phyloP scores from a whole-genome alignment of 31 red algal genomes.

The Endocladia muricata region DNA sequence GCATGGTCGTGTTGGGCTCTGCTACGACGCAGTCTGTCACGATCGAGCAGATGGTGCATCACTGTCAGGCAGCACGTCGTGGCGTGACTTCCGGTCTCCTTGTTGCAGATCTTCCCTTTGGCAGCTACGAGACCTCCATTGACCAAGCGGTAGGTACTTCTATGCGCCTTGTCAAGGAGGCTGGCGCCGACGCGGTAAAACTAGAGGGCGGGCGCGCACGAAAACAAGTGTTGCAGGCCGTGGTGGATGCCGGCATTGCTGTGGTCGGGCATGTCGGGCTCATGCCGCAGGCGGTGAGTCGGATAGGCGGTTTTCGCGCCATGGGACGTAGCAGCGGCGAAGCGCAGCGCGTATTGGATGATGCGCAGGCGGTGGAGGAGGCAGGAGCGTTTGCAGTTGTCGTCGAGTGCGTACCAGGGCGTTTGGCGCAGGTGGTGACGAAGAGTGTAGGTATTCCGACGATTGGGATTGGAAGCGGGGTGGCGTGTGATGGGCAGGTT shows the following conservation, averaged over 20 bases:
- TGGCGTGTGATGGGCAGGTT: constrained; percentile 79
- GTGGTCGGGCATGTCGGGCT: constrained; percentile 98
- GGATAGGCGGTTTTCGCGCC: constrained; percentile 82
- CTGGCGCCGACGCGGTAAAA: constrained; percentile 81
- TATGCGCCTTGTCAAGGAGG: constrained; percentile 72
- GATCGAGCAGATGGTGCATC: constrained; percentile 91
- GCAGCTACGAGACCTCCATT: constrained; percentile 67
- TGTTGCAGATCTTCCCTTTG: constrained; percentile 95
- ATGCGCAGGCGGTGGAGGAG: constrained; percentile 85
- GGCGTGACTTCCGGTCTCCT: constrained; percentile 63
- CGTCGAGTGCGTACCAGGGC: constrained; percentile 88
- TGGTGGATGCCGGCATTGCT: constrained; percentile 88
- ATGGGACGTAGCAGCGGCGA: constrained; percentile 64
- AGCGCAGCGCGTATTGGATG: constrained; percentile 56
- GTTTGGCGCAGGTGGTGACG: constrained; percentile 69
- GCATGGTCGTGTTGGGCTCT: constrained; percentile 93
- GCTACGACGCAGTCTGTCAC: constrained; percentile 92
- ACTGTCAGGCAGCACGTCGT: constrained; percentile 70
- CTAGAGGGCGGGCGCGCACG: constrained; percentile 87
- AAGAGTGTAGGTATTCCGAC: constrained; percentile 74
- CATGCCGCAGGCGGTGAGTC: constrained; percentile 73
- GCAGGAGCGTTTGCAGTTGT: constrained; percentile 95
- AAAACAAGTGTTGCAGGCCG: constrained; percentile 30
- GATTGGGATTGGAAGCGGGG: constrained; percentile 97
- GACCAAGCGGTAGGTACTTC: constrained; percentile 62